Conservation (phyloP, 352 stramenopile genomes). For the Pythium rhizo-oryzae region DNA sequence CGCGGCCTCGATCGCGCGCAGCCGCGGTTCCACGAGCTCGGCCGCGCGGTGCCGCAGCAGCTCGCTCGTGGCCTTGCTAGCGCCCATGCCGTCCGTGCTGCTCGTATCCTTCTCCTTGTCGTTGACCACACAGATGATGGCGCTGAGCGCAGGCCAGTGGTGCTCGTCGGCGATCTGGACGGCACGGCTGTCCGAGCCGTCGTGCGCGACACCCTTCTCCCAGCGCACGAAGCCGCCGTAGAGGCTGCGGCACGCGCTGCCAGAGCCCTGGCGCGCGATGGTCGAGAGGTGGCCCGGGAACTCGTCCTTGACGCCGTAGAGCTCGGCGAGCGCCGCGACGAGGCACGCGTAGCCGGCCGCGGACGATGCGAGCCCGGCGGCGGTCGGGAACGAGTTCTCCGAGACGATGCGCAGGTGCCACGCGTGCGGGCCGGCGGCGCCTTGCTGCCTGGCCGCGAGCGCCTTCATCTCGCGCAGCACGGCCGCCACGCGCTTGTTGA, state of each 20-base stretch:
- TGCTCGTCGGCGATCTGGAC: slow-evolving; percentile 82
- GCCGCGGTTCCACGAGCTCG: slow-evolving; percentile 80
- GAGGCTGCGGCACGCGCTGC: slow-evolving; percentile 95
- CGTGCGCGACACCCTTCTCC: slow-evolving; percentile 82
- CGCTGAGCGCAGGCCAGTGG: slow-evolving; percentile 94
- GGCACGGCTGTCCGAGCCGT: slow-evolving; percentile 76
- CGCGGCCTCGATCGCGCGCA: slow-evolving; percentile 90
- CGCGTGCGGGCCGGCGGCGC: slow-evolving; percentile 18
- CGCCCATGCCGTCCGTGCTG: slow-evolving; percentile 96
- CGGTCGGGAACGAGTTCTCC: slow-evolving; percentile 98
- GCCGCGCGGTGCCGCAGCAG: slow-evolving; percentile 89
- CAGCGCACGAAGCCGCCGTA: slow-evolving; percentile 98
- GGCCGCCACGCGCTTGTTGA: slow-evolving; percentile 85
- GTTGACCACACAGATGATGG: slow-evolving; percentile 96
- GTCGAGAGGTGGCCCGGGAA: slow-evolving; percentile 91
- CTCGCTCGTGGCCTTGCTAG: slow-evolving; percentile 92
- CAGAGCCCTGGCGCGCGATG: slow-evolving; percentile 95
- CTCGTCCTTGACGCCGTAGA: slow-evolving; percentile 88
- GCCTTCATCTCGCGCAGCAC: slow-evolving; percentile 73
- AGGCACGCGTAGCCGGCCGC: slow-evolving; percentile 97
- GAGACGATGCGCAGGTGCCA: slow-evolving; percentile 93
- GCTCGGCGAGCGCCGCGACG: slow-evolving; percentile 88
- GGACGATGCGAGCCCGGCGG: slow-evolving; percentile 96
- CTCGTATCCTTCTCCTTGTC: slow-evolving; percentile 97
- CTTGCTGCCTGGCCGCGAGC: slow-evolving; percentile 31